Conservation (phyloP, 75 land plant genomes). For the Gnetum montanum region DNA sequence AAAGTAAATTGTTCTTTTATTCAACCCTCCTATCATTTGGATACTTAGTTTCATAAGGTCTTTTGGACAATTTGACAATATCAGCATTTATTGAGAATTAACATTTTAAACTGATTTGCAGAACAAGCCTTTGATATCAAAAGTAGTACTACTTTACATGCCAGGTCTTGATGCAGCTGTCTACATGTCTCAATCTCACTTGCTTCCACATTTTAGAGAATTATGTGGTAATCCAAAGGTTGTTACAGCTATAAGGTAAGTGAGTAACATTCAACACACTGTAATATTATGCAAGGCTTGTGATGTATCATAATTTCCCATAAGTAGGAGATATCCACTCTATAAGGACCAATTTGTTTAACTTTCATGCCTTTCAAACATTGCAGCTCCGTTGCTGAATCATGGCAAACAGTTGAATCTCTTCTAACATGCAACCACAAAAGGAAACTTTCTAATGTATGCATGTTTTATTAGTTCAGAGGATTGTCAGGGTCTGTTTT, state of each 20-base stretch:
- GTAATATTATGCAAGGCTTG: no score
- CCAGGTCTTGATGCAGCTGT: slow-evolving; percentile 95
- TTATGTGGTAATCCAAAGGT: slow-evolving; percentile 73
- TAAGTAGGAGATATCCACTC: no score
- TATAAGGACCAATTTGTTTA: no score
- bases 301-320: no score
- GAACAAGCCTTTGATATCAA: slow-evolving; percentile 88
- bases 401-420: slow-evolving; percentile 71
- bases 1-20: slow-evolving; percentile 33
- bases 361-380: no score
- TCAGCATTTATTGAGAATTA: neutral
- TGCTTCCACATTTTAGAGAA: slow-evolving; percentile 36
- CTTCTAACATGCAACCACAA: slow-evolving; percentile 65
- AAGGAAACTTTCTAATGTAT: slow-evolving; percentile 36
- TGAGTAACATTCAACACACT: neutral
- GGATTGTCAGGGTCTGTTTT: no score
- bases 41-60: neutral
- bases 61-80: neutral
- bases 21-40: neutral
- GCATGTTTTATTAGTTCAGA: slow-evolving; percentile 8
- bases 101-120: slow-evolving; percentile 21
- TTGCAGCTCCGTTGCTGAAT: slow-evolving; percentile 59
- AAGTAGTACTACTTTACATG: slow-evolving; percentile 69
- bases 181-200: slow-evolving; percentile 49
- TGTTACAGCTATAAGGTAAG: slow-evolving; percentile 59